A percentile compares a stretch with the other conserved stretches of the same genome.
Evolutionary conservation across 495 filamentous ascomycete genomes (phyloP).

Genomic region (Lepraria neglecta): DNA sequence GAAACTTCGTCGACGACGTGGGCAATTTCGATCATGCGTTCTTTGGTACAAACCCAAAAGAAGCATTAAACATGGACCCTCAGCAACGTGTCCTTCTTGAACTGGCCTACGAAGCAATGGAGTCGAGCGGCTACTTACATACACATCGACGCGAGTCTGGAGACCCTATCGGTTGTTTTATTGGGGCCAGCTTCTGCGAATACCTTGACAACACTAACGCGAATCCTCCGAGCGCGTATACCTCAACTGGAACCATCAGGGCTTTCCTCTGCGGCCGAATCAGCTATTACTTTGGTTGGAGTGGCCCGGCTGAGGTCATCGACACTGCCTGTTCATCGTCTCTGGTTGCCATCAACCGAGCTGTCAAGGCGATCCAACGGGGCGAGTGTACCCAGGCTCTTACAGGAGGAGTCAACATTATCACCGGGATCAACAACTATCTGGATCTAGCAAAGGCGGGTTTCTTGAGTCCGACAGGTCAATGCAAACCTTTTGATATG

Average conservation of each 20-base stretch:
- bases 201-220: conserved; percentile 34
- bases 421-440: conserved; percentile 33
- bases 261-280: conserved; percentile 30
- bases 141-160: conserved; percentile 9
- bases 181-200: conserved; percentile 32
- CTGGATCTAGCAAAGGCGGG: conserved; percentile 36
- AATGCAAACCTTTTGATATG: conserved; percentile 68
- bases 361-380: conserved; percentile 29
- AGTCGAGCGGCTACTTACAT: conserved; percentile 40
- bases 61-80: conserved; percentile 46
- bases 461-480: conserved; percentile 39
- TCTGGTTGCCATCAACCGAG: conserved; percentile 37
- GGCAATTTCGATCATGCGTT: conserved; percentile 50
- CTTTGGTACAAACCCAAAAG: conserved; percentile 44
- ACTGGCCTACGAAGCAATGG: conserved; percentile 44
- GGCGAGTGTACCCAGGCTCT: conserved; percentile 38
- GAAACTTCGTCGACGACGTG: conserved; percentile 40
- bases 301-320: conserved; percentile 38
- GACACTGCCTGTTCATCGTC: conserved; percentile 48
- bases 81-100: conserved; percentile 48
- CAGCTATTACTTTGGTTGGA: conserved; percentile 42
- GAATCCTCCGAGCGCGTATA: conserved; percentile 33
- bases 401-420: conserved; percentile 39
- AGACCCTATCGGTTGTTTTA: conserved; percentile 35
- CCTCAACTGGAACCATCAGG: conserved; percentile 30